A percentile compares a stretch with the other conserved stretches of the same genome.
phyloP scores from a whole-genome alignment of 306 rosid species.

The Trifolium fragiferum region DNA sequence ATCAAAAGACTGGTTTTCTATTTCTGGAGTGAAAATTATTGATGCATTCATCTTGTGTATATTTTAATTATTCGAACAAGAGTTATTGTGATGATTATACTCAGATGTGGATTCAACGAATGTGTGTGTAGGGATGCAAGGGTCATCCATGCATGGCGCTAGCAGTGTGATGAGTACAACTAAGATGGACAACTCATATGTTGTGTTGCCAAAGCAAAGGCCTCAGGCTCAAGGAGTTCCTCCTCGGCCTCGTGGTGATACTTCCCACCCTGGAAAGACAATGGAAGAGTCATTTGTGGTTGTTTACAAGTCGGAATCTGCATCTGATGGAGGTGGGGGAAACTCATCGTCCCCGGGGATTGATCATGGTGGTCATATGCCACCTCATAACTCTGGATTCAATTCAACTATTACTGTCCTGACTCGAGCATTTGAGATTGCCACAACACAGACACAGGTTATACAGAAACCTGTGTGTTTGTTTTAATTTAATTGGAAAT shows the following conservation, averaged over 20 bases:
- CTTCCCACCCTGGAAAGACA: constrained; percentile 70
- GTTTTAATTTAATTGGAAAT: not conserved
- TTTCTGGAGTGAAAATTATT: not conserved
- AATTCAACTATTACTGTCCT: constrained; percentile 73
- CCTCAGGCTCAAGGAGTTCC: constrained; percentile 69
- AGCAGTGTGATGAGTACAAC: constrained; percentile 76
- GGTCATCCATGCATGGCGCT: constrained; percentile 77
- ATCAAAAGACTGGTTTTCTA: not conserved
- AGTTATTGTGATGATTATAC: not conserved
- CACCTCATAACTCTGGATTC: constrained; percentile 82
- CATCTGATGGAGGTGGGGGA: constrained; percentile 74
- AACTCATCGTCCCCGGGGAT: constrained; percentile 56
- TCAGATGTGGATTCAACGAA: constrained; percentile 38
- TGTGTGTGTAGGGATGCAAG: constrained; percentile 77
- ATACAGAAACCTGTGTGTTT: constrained; percentile 19
- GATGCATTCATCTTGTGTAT: not conserved
- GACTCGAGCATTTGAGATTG: constrained; percentile 93
- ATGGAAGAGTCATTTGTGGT: constrained; percentile 98
- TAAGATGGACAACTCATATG: constrained; percentile 93
- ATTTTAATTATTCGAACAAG: not conserved
- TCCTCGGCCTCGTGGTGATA: constrained; percentile 69
- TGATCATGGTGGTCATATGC: constrained; percentile 61
- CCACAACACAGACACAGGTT: constrained; percentile 91
- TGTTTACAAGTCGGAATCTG: constrained; percentile 83
- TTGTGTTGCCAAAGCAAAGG: constrained; percentile 73